Conservation (phyloP, 148 eudicot genomes). For the Persicaria maculosa region DNA sequence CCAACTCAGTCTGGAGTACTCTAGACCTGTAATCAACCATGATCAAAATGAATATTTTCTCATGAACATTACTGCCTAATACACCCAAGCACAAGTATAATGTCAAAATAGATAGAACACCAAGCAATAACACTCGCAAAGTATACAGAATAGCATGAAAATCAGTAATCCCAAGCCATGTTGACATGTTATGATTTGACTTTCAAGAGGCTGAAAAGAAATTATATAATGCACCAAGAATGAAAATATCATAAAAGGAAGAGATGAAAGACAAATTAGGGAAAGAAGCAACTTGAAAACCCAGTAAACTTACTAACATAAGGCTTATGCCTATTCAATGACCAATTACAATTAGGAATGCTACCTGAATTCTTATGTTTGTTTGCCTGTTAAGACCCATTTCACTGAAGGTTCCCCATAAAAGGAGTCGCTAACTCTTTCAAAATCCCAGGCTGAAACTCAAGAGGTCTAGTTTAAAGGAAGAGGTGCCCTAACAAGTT, state of each 20-base stretch:
- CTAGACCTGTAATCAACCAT: not conserved
- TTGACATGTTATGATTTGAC: not conserved
- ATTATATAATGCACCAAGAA: not conserved
- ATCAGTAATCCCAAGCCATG: not conserved
- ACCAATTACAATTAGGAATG: not conserved
- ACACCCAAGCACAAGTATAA: not conserved
- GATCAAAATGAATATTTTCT: not conserved
- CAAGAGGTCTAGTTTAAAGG: too few species aligned
- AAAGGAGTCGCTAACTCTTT: too few species aligned
- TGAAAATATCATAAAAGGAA: not conserved
- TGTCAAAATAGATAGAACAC: not conserved
- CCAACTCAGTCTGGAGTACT: not conserved
- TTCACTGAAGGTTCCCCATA: too few species aligned
- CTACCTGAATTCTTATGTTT: not conserved
- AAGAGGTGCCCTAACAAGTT: too few species aligned
- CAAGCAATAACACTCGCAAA: not conserved
- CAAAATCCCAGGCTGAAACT: not conserved
- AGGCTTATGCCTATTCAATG: not conserved
- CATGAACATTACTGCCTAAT: not conserved
- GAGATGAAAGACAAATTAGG: not conserved
- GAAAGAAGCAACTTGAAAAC: not conserved
- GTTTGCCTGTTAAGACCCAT: not conserved
- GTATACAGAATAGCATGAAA: not conserved
- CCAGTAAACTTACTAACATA: not conserved
- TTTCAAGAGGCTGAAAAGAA: not conserved